phyloP scores from a whole-genome alignment of 371 early-diverging fungal species.

The Mortierella sp. region DNA sequence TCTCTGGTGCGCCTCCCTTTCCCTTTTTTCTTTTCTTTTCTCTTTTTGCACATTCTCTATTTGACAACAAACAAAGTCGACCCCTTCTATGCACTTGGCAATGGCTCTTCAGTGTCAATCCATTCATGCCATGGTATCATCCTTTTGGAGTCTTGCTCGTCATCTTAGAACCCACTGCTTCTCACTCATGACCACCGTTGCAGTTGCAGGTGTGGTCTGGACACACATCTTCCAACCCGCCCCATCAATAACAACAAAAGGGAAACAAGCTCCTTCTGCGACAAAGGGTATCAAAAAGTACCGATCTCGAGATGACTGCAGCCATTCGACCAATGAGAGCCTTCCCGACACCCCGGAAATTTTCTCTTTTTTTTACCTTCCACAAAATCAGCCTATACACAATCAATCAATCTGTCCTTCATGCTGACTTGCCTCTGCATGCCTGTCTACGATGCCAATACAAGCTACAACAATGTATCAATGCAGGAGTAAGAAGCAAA shows the following conservation, averaged over 20 bases:
- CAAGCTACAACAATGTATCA: not conserved
- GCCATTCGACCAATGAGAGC: not conserved
- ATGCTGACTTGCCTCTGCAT: too few relatives aligned
- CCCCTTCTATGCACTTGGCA: too few relatives aligned
- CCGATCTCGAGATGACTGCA: conserved; percentile 7
- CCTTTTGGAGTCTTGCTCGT: too few relatives aligned
- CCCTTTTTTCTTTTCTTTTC: conserved; percentile 13
- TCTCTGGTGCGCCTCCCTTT: not conserved
- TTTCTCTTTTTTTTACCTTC: not conserved
- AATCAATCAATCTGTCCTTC: too few relatives aligned
- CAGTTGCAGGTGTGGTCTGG: too few relatives aligned
- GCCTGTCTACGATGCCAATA: not conserved
- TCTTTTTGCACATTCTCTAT: not conserved
- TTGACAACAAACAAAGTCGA: not conserved
- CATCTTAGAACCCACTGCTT: too few relatives aligned
- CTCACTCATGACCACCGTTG: too few relatives aligned
- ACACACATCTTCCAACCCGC: too few relatives aligned
- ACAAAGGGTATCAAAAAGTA: not conserved
- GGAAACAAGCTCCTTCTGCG: too few relatives aligned
- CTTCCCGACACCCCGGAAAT: not conserved
- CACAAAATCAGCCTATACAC: not conserved
- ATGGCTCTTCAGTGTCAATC: not conserved
- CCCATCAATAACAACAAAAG: too few relatives aligned
- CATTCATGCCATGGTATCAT: not conserved
- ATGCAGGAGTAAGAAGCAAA: not conserved